These are phyloP conservation scores for Themeda triandra DNA, from an alignment of 176 grass and related monocot species.

Conservation along the genomic window DNA sequence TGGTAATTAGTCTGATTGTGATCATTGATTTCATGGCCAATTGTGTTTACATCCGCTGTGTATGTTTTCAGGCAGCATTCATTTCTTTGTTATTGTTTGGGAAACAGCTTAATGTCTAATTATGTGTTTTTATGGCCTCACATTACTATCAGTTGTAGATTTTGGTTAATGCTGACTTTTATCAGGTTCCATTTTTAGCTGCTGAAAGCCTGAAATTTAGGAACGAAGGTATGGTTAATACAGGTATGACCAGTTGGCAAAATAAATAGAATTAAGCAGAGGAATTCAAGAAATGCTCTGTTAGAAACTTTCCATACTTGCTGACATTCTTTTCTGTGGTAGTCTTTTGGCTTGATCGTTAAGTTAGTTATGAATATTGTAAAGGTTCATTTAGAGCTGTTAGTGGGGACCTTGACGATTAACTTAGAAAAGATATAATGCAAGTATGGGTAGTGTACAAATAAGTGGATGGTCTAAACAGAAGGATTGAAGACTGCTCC, in stretches of 20 bases:
- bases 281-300: neutral
- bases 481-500: neutral
- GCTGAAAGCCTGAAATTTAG: neutral
- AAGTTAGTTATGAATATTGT: neutral
- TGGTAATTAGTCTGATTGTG: constrained; percentile 2
- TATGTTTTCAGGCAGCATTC: neutral
- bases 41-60: neutral
- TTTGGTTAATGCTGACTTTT: neutral
- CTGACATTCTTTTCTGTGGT: neutral
- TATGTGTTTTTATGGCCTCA: neutral
- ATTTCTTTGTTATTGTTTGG: neutral
- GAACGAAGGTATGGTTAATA: neutral
- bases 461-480: neutral
- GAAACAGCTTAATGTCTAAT: neutral
- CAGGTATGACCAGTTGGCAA: neutral
- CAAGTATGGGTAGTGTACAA: neutral
- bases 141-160: neutral
- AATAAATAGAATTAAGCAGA: neutral
- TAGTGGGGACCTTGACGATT: neutral
- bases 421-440: neutral
- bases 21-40: neutral
- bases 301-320: neutral
- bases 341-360: neutral
- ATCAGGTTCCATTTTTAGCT: neutral
- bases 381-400: neutral